Conservation (phyloP, 1,139 yeast species). For the Suhomyces guaymorum region DNA sequence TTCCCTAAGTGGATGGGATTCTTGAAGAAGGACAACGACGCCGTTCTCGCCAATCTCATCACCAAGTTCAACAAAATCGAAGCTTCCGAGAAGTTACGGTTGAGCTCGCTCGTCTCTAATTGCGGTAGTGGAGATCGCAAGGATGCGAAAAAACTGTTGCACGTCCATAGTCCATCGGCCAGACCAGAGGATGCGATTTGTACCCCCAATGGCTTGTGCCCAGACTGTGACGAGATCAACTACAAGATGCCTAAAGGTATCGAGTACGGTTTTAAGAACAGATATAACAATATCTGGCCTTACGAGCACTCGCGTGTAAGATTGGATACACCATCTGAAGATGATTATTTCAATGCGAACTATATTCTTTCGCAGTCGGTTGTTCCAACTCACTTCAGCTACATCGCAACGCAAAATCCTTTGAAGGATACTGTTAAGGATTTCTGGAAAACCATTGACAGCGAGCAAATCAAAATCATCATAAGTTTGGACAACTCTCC, state of each 20-base stretch:
- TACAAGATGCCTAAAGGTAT: slow-evolving; percentile 57
- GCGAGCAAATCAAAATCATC: slow-evolving; percentile 61
- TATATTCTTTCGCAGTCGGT: slow-evolving; percentile 28
- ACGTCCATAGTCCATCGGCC: slow-evolving; percentile 10
- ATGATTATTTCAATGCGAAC: slow-evolving; percentile 49
- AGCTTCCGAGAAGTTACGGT: slow-evolving; percentile 48
- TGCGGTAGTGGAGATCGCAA: slow-evolving; percentile 6
- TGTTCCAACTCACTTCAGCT: slow-evolving; percentile 22
- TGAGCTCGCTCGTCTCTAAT: slow-evolving; percentile 29
- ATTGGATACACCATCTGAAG: slow-evolving; percentile 25
- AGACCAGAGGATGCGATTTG: slow-evolving; percentile 24
- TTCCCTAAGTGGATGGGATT: slow-evolving; percentile 54
- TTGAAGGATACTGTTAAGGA: slow-evolving; percentile 41
- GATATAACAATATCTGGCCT: slow-evolving; percentile 50
- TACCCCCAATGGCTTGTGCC: slow-evolving; percentile 47
- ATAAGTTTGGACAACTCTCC: slow-evolving; percentile 61
- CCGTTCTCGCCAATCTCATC: slow-evolving; percentile 35
- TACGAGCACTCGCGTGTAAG: slow-evolving; percentile 49
- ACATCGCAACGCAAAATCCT: slow-evolving; percentile 51
- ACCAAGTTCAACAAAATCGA: slow-evolving; percentile 50
- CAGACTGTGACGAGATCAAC: slow-evolving; percentile 41
- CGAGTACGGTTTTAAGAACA: slow-evolving; percentile 46
- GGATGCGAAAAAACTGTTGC: slow-evolving; percentile 5
- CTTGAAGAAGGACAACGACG: slow-evolving; percentile 26
- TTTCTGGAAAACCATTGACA: slow-evolving; percentile 49